Evolutionary conservation across 169 alveolate species (phyloP), one percentile per base, ranked within the genome.

Genomic region (Plasmodium inui): DNA sequence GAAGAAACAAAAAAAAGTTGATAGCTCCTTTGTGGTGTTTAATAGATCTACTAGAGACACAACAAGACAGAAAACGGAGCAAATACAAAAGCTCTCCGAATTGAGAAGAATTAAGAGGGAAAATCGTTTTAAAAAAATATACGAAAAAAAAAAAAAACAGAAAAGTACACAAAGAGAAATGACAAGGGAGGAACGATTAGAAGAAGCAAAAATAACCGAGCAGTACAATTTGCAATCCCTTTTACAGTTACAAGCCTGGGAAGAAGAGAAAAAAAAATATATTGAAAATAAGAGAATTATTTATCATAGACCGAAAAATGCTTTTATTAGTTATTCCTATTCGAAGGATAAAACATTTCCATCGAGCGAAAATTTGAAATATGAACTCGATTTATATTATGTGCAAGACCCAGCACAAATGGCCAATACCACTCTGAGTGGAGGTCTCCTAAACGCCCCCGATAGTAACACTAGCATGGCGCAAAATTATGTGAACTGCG

Each of bases 131-230:
- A 80, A 91, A 82, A 91, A 91, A 91, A 81, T 53, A n/a, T 26
- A 53, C 44, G 95, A 81, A 91, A 91, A 82, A 22, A 91, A 70
- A 91, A 71, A 26, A 82, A 72, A 71, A 37, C 70, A 91, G 82
- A 81, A 81, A 81, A 30, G 37, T 80, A 81, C 22, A 73, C 91
- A 91, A 71, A 91, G 92, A 70, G 95, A 91, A 81, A 81, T 91
- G 92, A 91, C 98, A 28, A 97, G 96, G 93, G 98, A 97, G 55
- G 98, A 97, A 89, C 94, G 96, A 81, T 92, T 97, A 81, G 98
- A 85, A 28, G 96, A 92, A 84, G 98, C 98, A 50, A 93, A 84
- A 95, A 84, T 88, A 74, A 96, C 97, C 9, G 98, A 97, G 53
- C 97, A 88, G 50, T 93, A 92, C 61, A 97, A 97, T 93, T 73